phyloP scores from a whole-genome alignment of 2,329 filamentous ascomycete genomes.

The Tolypocladium pustulatum region DNA sequence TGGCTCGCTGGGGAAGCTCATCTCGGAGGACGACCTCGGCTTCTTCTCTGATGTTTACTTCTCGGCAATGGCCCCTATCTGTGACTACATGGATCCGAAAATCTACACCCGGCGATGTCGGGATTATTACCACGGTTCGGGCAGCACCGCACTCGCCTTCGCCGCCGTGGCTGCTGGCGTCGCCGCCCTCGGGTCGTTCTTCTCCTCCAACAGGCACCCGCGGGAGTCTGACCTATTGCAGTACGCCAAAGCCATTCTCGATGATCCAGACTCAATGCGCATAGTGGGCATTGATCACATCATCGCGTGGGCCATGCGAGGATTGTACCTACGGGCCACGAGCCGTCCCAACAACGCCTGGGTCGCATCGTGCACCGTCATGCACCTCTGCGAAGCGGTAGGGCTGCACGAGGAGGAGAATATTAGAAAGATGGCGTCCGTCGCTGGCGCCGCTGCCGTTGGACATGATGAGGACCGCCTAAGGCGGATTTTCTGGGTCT shows the following conservation, averaged over 20 bases:
- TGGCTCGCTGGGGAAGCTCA: constrained; percentile 7
- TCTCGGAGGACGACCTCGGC: constrained; percentile 9
- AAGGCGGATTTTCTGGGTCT: constrained; percentile 12
- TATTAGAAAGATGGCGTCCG: constrained; percentile 9
- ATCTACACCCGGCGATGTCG: constrained; percentile 8
- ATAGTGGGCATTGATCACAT: constrained; percentile 9
- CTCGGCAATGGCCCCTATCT: constrained; percentile 8
- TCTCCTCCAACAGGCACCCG: constrained; percentile 8
- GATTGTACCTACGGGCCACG: constrained; percentile 11
- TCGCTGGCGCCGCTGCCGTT: constrained; percentile 4
- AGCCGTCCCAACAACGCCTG: constrained; percentile 11
- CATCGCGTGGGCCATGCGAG: constrained; percentile 9
- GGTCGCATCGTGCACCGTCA: constrained; percentile 11
- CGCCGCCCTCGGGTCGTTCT: constrained; percentile 12
- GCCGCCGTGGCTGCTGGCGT: constrained; percentile 11
- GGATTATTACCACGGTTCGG: constrained; percentile 8
- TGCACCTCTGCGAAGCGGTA: constrained; percentile 12
- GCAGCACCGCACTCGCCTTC: constrained; percentile 7
- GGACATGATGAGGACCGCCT: constrained; percentile 9
- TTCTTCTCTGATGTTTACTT: constrained; percentile 9
- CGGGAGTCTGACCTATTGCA: constrained; percentile 10
- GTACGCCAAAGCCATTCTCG: constrained; percentile 11
- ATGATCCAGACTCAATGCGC: constrained; percentile 11
- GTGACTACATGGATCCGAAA: constrained; percentile 6
- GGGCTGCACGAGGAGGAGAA: constrained; percentile 12